phyloP scores from a whole-genome alignment of 176 grass and related monocot species.

The Eremochloa ophiuroides region DNA sequence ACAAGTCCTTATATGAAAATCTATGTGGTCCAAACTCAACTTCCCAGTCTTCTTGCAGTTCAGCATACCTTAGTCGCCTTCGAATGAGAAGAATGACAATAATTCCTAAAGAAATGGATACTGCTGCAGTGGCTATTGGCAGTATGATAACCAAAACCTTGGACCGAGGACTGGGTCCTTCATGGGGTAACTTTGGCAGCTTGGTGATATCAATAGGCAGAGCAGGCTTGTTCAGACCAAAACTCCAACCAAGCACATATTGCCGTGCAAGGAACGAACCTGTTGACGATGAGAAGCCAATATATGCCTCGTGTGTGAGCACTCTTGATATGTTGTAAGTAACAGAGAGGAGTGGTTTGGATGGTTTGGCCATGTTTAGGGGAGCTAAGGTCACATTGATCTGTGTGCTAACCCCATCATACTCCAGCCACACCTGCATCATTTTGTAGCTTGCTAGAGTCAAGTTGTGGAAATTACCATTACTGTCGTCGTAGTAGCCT shows the following conservation, averaged over 20 bases:
- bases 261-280: conserved; percentile 17
- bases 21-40: neutral
- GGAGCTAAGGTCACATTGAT: conserved; percentile 31
- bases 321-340: conserved; percentile 19
- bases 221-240: conserved; percentile 31
- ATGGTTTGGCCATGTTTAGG: conserved; percentile 10
- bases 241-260: conserved; percentile 70
- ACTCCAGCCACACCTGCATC: conserved; percentile 46
- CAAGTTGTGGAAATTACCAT: conserved; percentile 6
- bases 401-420: neutral
- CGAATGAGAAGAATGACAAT: neutral
- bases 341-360: conserved; percentile 17
- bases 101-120: neutral
- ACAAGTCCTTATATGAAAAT: neutral
- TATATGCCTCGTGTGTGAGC: neutral
- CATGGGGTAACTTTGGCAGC: conserved; percentile 36
- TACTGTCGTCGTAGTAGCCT: neutral
- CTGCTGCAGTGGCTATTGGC: neutral
- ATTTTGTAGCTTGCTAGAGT: neutral
- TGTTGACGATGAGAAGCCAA: conserved; percentile 23
- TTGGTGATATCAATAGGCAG: conserved; percentile 31
- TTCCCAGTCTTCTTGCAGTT: neutral
- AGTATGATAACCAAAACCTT: neutral
- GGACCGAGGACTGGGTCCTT: neutral
- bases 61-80: neutral